Evolutionary conservation across 179 eudicot species (phyloP).

Genomic region (Pouteria campechiana): DNA sequence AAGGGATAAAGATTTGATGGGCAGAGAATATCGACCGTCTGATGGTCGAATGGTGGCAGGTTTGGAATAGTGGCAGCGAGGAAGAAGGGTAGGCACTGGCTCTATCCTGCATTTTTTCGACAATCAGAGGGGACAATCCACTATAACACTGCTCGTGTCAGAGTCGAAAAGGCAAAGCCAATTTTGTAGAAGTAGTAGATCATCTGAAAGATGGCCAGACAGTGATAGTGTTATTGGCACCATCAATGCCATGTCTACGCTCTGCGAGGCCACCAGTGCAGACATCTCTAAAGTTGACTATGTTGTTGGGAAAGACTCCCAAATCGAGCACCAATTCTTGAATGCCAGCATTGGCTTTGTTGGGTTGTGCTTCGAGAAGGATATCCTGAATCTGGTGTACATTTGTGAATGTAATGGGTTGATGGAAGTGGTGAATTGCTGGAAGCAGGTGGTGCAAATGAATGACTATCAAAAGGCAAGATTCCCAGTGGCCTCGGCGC

Average conservation of each 20-base stretch:
- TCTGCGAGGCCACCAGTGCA: slow-evolving; percentile 71
- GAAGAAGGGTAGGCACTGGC: too few relatives aligned
- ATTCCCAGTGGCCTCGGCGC: slow-evolving; percentile 65
- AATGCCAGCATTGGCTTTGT: slow-evolving; percentile 75
- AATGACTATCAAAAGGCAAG: slow-evolving; percentile 63
- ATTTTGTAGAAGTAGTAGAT: too few relatives aligned
- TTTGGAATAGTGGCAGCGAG: too few relatives aligned
- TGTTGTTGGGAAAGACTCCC: slow-evolving; percentile 59
- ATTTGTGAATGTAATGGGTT: slow-evolving; percentile 76
- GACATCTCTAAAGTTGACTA: slow-evolving; percentile 48
- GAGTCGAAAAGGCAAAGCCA: too few relatives aligned
- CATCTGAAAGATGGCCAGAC: too few relatives aligned
- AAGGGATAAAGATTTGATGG: too few relatives aligned
- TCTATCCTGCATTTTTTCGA: too few relatives aligned
- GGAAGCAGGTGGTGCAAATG: slow-evolving; percentile 72
- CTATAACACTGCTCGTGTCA: too few relatives aligned
- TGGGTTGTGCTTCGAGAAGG: slow-evolving; percentile 72
- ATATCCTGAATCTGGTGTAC: slow-evolving; percentile 61
- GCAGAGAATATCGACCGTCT: too few relatives aligned
- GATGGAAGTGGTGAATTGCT: slow-evolving; percentile 63
- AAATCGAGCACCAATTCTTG: slow-evolving; percentile 59
- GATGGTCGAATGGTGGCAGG: too few relatives aligned
- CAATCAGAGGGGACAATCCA: too few relatives aligned
- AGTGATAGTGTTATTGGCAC: too few relatives aligned
- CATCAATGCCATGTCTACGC: slow-evolving; percentile 78